Conservation (phyloP, 169 alveolate genomes). For the Eimeria praecox region DNA sequence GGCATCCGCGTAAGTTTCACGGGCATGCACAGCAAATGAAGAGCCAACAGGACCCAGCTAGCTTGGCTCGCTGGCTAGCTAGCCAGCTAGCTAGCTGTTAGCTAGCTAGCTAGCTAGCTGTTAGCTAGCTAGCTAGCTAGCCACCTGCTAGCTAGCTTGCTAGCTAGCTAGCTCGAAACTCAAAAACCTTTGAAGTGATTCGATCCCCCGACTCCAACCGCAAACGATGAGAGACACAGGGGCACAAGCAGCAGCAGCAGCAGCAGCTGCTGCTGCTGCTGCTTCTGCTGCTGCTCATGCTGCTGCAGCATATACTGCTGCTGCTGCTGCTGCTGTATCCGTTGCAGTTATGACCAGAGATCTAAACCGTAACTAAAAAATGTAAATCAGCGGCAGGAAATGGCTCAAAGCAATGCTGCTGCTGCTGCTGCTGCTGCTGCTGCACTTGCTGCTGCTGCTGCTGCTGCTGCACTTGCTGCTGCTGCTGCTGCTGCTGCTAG, state of each 20-base stretch:
- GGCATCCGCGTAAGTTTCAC: neutral
- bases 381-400: neutral
- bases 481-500: no score
- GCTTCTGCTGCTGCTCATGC: neutral
- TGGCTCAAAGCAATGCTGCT: neutral
- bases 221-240: neutral
- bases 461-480: conserved; percentile 4
- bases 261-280: neutral
- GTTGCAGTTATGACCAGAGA: neutral
- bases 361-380: neutral
- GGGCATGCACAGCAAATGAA: neutral
- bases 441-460: neutral
- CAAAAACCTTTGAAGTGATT: neutral
- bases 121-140: conserved; percentile 21
- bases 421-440: no score
- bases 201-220: neutral
- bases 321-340: conserved; percentile 15
- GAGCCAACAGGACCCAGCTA: neutral
- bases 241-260: neutral
- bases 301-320: neutral
- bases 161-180: neutral
- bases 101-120: conserved; percentile 26
- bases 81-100: neutral
- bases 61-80: neutral
- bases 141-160: neutral